phyloP scores from a whole-genome alignment of 345 rosid species.

The Arabis hirsuta region DNA sequence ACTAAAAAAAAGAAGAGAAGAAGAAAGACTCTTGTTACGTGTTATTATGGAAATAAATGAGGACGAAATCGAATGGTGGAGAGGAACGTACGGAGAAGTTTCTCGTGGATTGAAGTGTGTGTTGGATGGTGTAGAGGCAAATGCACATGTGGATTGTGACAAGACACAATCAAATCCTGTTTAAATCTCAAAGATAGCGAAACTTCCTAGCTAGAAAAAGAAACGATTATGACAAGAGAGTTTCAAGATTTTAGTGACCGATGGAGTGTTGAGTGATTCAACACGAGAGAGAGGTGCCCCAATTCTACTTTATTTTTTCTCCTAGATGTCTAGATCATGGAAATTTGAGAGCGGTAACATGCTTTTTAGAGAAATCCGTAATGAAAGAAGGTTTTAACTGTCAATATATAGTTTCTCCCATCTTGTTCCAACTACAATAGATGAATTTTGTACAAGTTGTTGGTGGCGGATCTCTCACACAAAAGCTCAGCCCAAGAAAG shows the following conservation, averaged over 20 bases:
- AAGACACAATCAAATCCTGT: slow-evolving; percentile 36
- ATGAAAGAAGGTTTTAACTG: too few species aligned
- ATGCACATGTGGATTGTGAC: slow-evolving; percentile 44
- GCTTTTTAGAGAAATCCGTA: too few species aligned
- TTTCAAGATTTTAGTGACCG: slow-evolving; percentile 11
- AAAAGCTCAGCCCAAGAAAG: too few species aligned
- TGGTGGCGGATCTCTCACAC: too few species aligned
- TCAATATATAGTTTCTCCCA: too few species aligned
- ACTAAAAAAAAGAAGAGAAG: too few species aligned
- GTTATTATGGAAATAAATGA: slow-evolving; percentile 10
- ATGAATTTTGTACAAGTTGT: too few species aligned
- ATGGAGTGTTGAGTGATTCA: slow-evolving; percentile 23
- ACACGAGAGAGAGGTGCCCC: neutral
- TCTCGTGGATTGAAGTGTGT: slow-evolving; percentile 39
- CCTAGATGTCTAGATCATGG: too few species aligned
- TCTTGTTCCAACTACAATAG: too few species aligned
- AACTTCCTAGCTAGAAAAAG: slow-evolving; percentile 36
- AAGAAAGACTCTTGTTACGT: slow-evolving; percentile 9
- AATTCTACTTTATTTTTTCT: neutral
- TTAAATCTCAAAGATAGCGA: slow-evolving; percentile 18
- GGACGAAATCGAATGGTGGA: slow-evolving; percentile 23
- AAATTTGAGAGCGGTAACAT: too few species aligned
- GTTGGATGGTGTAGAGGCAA: slow-evolving; percentile 50
- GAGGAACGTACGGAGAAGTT: slow-evolving; percentile 43
- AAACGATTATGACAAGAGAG: slow-evolving; percentile 16